Evolutionary conservation across 148 eudicot species (phyloP).

Genomic region (Fagopyrum tataricum): DNA sequence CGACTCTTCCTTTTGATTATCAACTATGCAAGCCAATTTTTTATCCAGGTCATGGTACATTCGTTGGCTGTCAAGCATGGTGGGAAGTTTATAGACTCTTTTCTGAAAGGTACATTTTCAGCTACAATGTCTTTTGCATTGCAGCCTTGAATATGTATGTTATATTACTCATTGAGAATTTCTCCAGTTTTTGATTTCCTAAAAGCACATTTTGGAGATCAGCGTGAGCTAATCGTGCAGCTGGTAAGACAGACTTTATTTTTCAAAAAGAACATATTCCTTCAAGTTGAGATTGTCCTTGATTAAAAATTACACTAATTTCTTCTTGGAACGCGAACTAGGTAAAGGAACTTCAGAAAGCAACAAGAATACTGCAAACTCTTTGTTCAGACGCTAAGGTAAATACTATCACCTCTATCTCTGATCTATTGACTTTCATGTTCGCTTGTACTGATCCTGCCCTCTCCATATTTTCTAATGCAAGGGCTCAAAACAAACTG

Average conservation of each 20-base stretch:
- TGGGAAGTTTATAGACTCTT: conserved; percentile 53
- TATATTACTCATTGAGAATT: conserved; percentile 13
- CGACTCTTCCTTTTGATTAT: neutral
- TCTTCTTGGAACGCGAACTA: conserved; percentile 13
- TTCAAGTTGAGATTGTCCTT: neutral
- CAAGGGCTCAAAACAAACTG: conserved; percentile 52
- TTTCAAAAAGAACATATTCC: neutral
- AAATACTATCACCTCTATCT: neutral
- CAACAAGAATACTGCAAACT: conserved; percentile 53
- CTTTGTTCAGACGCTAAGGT: conserved; percentile 67
- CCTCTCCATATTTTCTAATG: conserved; percentile 2
- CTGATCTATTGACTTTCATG: conserved; percentile 3
- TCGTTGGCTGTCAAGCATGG: conserved; percentile 58
- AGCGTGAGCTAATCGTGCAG: conserved; percentile 33
- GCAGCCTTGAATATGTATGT: neutral
- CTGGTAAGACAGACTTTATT: conserved; percentile 33
- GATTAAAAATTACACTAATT: neutral
- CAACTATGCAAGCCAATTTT: neutral
- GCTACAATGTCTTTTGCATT: neutral
- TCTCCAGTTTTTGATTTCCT: conserved; percentile 49
- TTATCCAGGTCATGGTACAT: conserved; percentile 35
- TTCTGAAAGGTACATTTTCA: conserved; percentile 43
- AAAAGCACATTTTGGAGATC: conserved; percentile 31
- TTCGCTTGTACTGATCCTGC: neutral
- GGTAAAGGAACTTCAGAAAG: conserved; percentile 60